These are phyloP conservation scores for Plasmodium malariae DNA, from an alignment of 169 alveolate genomes.

Conservation along the genomic window DNA sequence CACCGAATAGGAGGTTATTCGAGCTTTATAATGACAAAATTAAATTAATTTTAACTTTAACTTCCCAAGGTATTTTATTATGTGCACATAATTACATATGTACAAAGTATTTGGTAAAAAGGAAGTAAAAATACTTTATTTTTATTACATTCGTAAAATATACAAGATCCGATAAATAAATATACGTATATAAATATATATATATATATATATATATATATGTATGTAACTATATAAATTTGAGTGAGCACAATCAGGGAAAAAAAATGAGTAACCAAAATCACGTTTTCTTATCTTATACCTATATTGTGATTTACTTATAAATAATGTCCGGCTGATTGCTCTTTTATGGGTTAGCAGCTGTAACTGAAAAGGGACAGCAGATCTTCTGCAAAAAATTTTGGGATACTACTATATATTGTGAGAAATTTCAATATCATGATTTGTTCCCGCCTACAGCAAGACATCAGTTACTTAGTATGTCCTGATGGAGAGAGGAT, in stretches of 20 bases:
- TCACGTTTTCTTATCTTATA: constrained; percentile 3
- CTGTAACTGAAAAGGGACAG: constrained; percentile 54
- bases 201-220: background rate
- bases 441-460: constrained; percentile 58
- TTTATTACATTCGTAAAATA: background rate
- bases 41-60: too few relatives aligned
- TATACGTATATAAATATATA: background rate
- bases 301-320: constrained; percentile 3
- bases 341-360: constrained; percentile 18
- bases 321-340: constrained; percentile 1
- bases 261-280: constrained; percentile 40
- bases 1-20: too few relatives aligned
- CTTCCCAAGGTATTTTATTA: too few relatives aligned
- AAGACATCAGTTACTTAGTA: constrained; percentile 67
- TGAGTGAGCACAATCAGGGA: background rate
- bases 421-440: constrained; percentile 4
- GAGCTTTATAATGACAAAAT: too few relatives aligned
- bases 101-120: too few relatives aligned
- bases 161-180: background rate
- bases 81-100: too few relatives aligned
- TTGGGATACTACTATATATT: constrained; percentile 64
- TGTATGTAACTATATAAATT: background rate
- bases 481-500: constrained; percentile 48
- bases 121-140: too few relatives aligned
- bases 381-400: constrained; percentile 9